Base-by-base conservation (phyloP, 129 eudicot species). In the Flaveria sonorensis region DNA sequence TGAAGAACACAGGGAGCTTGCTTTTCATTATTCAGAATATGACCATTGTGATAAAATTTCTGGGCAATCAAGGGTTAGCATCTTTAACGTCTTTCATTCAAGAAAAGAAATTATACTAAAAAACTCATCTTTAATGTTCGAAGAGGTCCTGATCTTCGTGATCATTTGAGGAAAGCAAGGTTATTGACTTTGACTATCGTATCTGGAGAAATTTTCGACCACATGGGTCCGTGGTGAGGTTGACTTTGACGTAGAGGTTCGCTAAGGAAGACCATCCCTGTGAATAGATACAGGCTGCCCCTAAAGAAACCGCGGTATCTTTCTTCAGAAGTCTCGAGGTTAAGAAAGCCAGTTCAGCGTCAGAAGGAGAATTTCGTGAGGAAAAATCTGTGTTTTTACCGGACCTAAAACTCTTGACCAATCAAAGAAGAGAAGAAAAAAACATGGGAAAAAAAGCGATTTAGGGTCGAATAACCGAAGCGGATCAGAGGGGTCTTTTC, bases 351-450 rank as follows among this genome's bases (percentile, higher is more conserved):
- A 55, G 53, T 50, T 77, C 53, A 69, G 52, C 80, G 75, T 66
- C 73, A 69, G 14, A 78, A 64, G 73, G 73, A 55, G 69, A 39
- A 19, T 62, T 64, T 57, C 4, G 23, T 26, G 79, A 46, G 50
- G 81, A 84, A n/a, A n/a, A n/a, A 45, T 62, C 72, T 23, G 59
- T 55, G 12, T 74, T 55, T 84, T 88, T 78, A 72, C 77, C 1
- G 90, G 86, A 36, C 90, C 96, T 8, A 90, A 86, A 71, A 82
- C 83, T 24, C 89, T 87, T 53, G 81, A 75, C 36, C 87, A 83
- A 87, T 86, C 69, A 88, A 75, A 82, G 85, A 85, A 77, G 86
- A 74, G 76, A 90, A 85, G 76, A 80, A 70, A 63, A 80, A 69
- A 81, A 57, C 82, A 4, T 47, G 18, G 10, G 72, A 76, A 77